Base-by-base conservation (phyloP, 139 green algal species). In the Haematococcus lacustris region DNA sequence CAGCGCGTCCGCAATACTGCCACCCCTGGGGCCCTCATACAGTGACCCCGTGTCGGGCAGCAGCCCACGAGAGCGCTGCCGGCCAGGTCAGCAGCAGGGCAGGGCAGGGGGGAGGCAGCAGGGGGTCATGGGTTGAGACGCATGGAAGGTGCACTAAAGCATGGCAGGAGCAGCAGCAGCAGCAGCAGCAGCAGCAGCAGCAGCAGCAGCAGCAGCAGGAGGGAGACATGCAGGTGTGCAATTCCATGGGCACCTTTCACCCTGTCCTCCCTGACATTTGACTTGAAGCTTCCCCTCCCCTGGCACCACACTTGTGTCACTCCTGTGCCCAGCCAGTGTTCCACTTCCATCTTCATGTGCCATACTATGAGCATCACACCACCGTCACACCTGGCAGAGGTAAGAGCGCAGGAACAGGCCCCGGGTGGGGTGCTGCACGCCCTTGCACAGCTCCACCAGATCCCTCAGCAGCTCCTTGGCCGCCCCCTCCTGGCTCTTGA, bases 341-440 rank as follows among this genome's bases (percentile, higher is more conserved):
- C 60, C 7, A 21, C 37, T 71, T 71, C 32, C 38, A 73, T 35
- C 67, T 23, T n/a, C n/a, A n/a, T n/a, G n/a, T n/a, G 47, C 47
- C 47, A 13, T 21, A 59, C 47, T 59, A 21, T 59, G 47, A 59
- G 17, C 47, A 59, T n/a, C n/a, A n/a, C n/a, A n/a, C n/a, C n/a
- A n/a, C n/a, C n/a, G n/a, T n/a, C n/a, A n/a, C n/a, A n/a, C n/a
- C n/a, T n/a, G 43, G 60, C 60, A 88, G 43, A 99, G 85, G 78
- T 97, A 98, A 38, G 79, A 80, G 41, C 95, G 80, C 68, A 99
- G 83, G 78, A 99, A 99, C 6, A 99, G 89, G 39, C 95, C 95
- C 9, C 94, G 82, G 3, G 91, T 93, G 65, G 95, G 94, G 79
- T 99, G 95, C 83, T 99, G 95, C 76, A 99, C 92, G 6, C 95